Evolutionary conservation across 2,329 filamentous ascomycete genomes (phyloP).

Genomic region (Penicillium sp.): DNA sequence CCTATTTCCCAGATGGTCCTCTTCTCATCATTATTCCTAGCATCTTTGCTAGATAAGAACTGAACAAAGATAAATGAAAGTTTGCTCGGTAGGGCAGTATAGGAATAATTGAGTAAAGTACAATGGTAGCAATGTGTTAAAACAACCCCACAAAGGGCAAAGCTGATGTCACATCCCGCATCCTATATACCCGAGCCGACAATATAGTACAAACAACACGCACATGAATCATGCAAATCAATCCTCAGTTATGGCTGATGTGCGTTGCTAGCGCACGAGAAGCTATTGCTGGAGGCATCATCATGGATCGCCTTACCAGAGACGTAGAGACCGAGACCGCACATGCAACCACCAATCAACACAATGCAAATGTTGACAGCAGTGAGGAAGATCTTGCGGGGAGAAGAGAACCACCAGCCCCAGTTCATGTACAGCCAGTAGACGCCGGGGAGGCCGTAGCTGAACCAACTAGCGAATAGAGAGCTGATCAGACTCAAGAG

Average conservation of each 20-base stretch:
- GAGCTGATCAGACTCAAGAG: slow-evolving; percentile 55
- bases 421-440: slow-evolving; percentile 49
- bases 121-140: neutral
- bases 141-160: neutral
- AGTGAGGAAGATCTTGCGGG: slow-evolving; percentile 43
- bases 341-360: slow-evolving; percentile 27
- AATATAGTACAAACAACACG: slow-evolving; percentile 2
- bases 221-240: slow-evolving; percentile 1
- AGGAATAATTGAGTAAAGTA: neutral
- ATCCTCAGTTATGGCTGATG: neutral
- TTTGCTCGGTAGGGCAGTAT: too few species aligned
- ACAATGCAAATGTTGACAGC: slow-evolving; percentile 45
- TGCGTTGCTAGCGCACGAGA: slow-evolving; percentile 38
- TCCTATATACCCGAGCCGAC: slow-evolving; percentile 4
- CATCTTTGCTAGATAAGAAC: too few species aligned
- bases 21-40: too few species aligned
- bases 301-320: slow-evolving; percentile 20
- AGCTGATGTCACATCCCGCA: neutral
- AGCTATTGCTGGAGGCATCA: slow-evolving; percentile 32
- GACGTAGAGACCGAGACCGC: slow-evolving; percentile 26
- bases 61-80: too few species aligned
- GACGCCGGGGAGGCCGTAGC: slow-evolving; percentile 39
- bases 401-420: slow-evolving; percentile 39
- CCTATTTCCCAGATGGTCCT: neutral
- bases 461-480: slow-evolving; percentile 15